Evolutionary conservation across 371 early-diverging fungal genomes (phyloP), one percentile per base, ranked within the genome.

Genomic region (Mucor lusitanicus): DNA sequence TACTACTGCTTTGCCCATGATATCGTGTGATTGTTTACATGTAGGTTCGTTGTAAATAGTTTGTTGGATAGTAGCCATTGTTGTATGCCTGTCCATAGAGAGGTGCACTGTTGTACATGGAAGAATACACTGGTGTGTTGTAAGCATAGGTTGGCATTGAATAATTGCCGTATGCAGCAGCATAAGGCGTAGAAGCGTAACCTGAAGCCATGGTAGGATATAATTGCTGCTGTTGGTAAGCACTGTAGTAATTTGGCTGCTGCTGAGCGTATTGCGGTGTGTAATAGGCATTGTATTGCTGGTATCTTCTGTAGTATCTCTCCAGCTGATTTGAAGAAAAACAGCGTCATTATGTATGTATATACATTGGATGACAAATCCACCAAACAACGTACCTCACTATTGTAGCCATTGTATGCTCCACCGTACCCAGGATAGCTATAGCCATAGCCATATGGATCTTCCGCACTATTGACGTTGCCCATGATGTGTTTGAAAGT

Each of bases 1-100:
- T 53, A 12, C 0, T 53, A 27, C 46, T 46, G 28, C 56, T 56
- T 55, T 28, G 32, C 33, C 33, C 56, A 56, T n/a, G 33, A 56
- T 32, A n/a, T 19, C 30, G 33, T 56, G 33, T 54, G 54, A 54
- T 54, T 56, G 3, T 17, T 54, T 39, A 63, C 39, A 63, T 33
- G 54, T 63, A 63, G 17, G 63, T 50, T 25, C 63, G 53, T 63
- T 63, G 63, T 5, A 39, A 21, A 33, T 53, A 50, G 53, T 63
- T 50, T 25, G 53, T 6, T 25, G 63, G 63, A 33, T 63, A 63
- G 54, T 63, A 63, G 6, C n/a, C 37, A 17, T 54, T 63, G 32
- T 28, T 37, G 15, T 42, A 42, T 15, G 62, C 32, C 25, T 28
- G 53, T 1, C 53, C 48, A 50, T 62, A 62, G 8, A 33, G 12